A percentile compares a stretch with the other conserved stretches of the same genome.
phyloP scores from a whole-genome alignment of 1,139 yeast species.

The Debaryomycetaceae sp. region DNA sequence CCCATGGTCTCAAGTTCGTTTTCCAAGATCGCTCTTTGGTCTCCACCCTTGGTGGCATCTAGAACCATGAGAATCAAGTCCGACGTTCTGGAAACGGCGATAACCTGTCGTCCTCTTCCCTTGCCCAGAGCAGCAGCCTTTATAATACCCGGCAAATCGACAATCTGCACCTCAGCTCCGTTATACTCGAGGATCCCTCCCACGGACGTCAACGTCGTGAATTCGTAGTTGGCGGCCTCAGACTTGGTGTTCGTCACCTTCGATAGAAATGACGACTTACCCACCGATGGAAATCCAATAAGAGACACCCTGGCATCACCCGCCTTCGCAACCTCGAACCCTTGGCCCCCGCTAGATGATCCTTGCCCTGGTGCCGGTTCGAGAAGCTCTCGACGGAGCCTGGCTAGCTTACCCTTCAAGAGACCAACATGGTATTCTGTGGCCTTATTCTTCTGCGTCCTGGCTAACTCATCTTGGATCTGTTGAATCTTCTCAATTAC shows the following conservation, averaged over 20 bases:
- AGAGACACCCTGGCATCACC: constrained; percentile 96
- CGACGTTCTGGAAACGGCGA: constrained; percentile 93
- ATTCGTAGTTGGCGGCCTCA: constrained; percentile 91
- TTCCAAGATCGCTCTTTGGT: constrained; percentile 83
- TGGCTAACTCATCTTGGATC: constrained; percentile 88
- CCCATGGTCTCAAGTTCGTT: constrained; percentile 93
- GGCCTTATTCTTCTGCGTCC: constrained; percentile 97
- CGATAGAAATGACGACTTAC: constrained; percentile 85
- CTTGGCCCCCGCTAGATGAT: constrained; percentile 73
- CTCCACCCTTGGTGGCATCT: constrained; percentile 91
- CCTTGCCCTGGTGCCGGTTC: constrained; percentile 81
- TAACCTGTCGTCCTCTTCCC: constrained; percentile 96
- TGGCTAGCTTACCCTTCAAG: constrained; percentile 91
- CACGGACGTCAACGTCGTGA: constrained; percentile 93
- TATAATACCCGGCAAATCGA: constrained; percentile 95
- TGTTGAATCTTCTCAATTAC: constrained; percentile 72
- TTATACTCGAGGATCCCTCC: constrained; percentile 93
- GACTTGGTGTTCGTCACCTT: constrained; percentile 91
- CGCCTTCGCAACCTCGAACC: constrained; percentile 92
- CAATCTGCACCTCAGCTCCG: constrained; percentile 95
- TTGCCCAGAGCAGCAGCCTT: constrained; percentile 97
- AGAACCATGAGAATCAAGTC: constrained; percentile 89
- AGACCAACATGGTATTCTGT: constrained; percentile 96
- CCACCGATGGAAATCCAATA: constrained; percentile 97
- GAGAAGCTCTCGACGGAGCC: constrained; percentile 83